A percentile compares a stretch with the other conserved stretches of the same genome.
phyloP scores from a whole-genome alignment of 202 grass and related monocot genomes.

The Schoenoplectus triqueter region DNA sequence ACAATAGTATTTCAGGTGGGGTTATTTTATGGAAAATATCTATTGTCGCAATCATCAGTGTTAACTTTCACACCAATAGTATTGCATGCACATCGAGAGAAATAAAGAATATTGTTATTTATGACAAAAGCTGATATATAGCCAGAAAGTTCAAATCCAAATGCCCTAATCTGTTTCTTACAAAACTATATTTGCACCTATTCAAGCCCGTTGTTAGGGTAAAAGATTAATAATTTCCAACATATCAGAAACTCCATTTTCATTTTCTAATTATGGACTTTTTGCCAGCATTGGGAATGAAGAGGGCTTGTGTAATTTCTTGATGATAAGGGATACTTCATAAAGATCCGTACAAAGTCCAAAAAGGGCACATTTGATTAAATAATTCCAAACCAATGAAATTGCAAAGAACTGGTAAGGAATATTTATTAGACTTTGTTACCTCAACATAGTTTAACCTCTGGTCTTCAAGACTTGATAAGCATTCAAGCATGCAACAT shows the following conservation, averaged over 20 bases:
- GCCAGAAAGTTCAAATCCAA: constrained; percentile 2
- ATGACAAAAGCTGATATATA: not conserved
- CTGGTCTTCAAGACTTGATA: constrained; percentile 97
- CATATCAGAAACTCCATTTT: constrained; percentile 6
- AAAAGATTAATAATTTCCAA: not conserved
- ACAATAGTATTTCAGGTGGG: not conserved
- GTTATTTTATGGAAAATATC: constrained; percentile 9
- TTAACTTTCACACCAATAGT: not conserved
- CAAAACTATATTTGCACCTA: constrained; percentile 25
- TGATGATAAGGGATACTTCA: not conserved
- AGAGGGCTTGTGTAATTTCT: constrained; percentile 10
- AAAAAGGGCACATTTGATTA: constrained; percentile 1
- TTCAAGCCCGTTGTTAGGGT: not conserved
- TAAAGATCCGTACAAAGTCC: constrained; percentile 28
- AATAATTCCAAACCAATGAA: not conserved
- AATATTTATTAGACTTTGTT: constrained; percentile 41
- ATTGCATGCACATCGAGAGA: not conserved
- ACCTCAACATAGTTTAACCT: constrained; percentile 99
- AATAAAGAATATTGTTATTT: not conserved
- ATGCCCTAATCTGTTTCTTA: constrained; percentile 21
- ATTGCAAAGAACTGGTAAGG: not conserved
- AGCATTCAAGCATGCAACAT: constrained; percentile 94
- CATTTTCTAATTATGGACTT: constrained; percentile 3
- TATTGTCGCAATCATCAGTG: not conserved
- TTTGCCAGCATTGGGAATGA: not conserved